These are phyloP conservation scores for Sugiyamaella qingdaonensis DNA, from an alignment of 805 yeast species.

Conservation along the genomic window DNA sequence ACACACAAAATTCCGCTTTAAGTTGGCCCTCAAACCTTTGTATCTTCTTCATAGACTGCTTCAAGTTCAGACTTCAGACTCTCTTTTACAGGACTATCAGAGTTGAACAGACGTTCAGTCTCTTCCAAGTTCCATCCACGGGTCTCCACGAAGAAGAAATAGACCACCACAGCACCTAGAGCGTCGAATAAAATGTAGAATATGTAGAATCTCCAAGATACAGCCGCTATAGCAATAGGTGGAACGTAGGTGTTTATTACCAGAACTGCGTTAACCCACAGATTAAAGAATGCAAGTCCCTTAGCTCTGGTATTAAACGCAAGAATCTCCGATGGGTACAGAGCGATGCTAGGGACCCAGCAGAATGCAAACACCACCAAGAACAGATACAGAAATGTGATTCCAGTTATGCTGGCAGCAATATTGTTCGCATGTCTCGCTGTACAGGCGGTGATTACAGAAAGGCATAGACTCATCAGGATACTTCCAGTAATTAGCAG, in stretches of 20 bases:
- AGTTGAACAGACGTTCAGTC: conserved; percentile 55
- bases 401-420: conserved; percentile 45
- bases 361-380: conserved; percentile 46
- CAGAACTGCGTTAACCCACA: conserved; percentile 63
- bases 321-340: conserved; percentile 34
- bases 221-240: conserved; percentile 41
- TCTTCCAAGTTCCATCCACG: conserved; percentile 70
- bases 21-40: too few relatives aligned
- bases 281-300: conserved; percentile 7
- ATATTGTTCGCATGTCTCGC: conserved; percentile 36
- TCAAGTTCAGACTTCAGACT: neutral
- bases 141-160: conserved; percentile 63
- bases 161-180: conserved; percentile 34
- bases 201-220: conserved; percentile 43
- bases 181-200: conserved; percentile 41
- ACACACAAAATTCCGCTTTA: too few relatives aligned
- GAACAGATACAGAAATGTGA: conserved; percentile 36
- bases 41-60: neutral
- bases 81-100: conserved; percentile 7
- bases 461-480: conserved; percentile 11
- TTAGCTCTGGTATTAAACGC: conserved; percentile 16
- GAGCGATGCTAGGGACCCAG: conserved; percentile 42
- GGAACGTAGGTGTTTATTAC: conserved; percentile 53
- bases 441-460: conserved; percentile 11
- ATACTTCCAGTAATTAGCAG: conserved; percentile 17